Conservation (phyloP, 164 flowering plant genomes). For the Sedum album region DNA sequence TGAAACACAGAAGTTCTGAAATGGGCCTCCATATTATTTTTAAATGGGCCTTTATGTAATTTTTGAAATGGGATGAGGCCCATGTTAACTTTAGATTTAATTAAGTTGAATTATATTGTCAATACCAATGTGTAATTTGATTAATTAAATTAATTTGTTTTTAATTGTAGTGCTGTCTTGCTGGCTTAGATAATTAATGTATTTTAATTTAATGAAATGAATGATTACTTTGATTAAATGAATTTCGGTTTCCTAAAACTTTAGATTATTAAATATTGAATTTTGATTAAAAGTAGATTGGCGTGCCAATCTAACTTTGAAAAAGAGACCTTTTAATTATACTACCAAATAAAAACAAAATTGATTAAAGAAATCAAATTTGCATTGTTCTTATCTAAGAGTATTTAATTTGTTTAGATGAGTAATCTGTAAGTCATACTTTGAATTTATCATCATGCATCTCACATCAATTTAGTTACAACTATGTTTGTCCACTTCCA, state of each 20-base stretch:
- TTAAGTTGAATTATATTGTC: neutral
- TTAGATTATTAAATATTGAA: conserved; percentile 2
- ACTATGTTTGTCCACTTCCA: neutral
- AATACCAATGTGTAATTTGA: neutral
- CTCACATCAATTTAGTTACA: neutral
- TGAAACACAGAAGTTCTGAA: too few relatives aligned
- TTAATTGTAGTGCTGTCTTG: neutral
- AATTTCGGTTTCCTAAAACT: conserved; percentile 6
- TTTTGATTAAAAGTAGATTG: conserved; percentile 5
- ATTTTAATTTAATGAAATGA: neutral
- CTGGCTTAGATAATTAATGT: neutral
- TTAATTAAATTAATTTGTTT: neutral
- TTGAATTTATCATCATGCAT: neutral
- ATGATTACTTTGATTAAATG: neutral
- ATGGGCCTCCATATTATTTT: too few relatives aligned
- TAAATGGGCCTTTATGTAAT: too few relatives aligned
- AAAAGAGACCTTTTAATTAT: neutral
- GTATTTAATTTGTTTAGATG: neutral
- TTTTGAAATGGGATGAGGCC: too few relatives aligned
- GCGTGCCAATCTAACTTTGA: conserved; percentile 9
- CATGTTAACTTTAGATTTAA: neutral
- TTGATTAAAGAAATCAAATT: neutral
- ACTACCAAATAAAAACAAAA: neutral
- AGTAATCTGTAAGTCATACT: conserved; percentile 1
- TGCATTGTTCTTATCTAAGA: conserved; percentile 1